These are phyloP conservation scores for Cordyceps fumosorosea DNA, from an alignment of 2,329 filamentous ascomycete species.

Conservation along the genomic window DNA sequence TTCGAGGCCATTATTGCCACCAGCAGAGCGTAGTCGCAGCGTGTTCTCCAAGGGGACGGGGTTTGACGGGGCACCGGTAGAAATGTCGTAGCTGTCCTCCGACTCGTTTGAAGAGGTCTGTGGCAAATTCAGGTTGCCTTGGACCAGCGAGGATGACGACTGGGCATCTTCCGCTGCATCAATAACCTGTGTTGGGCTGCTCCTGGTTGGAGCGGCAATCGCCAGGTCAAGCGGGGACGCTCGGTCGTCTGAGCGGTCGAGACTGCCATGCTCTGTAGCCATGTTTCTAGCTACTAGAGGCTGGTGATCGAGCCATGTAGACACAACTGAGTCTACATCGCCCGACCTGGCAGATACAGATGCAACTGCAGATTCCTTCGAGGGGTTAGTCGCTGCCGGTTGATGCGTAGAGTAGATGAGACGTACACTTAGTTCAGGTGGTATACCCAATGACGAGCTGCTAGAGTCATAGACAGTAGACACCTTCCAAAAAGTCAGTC, in stretches of 20 bases:
- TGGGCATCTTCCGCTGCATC: neutral
- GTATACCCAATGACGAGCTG: constrained; percentile 12
- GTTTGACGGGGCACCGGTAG: neutral
- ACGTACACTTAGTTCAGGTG: constrained; percentile 17
- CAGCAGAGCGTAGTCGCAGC: no score
- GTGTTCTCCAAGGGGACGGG: no score
- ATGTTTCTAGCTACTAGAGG: no score
- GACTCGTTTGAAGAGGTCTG: neutral
- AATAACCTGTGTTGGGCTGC: neutral
- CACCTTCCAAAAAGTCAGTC: constrained; percentile 19
- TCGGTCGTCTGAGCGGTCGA: neutral
- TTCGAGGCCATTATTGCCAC: no score
- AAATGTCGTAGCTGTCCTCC: neutral
- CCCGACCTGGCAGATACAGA: constrained; percentile 4
- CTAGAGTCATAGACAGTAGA: constrained; percentile 12
- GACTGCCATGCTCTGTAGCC: no score
- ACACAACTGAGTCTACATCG: neutral
- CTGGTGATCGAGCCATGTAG: constrained; percentile 6
- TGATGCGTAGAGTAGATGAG: neutral
- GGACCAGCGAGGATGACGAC: constrained; percentile 2
- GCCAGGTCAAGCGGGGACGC: neutral
- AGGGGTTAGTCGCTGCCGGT: constrained; percentile 17
- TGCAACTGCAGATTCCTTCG: constrained; percentile 18
- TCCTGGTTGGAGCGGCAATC: neutral
- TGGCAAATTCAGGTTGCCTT: neutral